Evolutionary conservation across 176 grass and related monocot genomes (phyloP).

Genomic region (Oryza glaberrima): DNA sequence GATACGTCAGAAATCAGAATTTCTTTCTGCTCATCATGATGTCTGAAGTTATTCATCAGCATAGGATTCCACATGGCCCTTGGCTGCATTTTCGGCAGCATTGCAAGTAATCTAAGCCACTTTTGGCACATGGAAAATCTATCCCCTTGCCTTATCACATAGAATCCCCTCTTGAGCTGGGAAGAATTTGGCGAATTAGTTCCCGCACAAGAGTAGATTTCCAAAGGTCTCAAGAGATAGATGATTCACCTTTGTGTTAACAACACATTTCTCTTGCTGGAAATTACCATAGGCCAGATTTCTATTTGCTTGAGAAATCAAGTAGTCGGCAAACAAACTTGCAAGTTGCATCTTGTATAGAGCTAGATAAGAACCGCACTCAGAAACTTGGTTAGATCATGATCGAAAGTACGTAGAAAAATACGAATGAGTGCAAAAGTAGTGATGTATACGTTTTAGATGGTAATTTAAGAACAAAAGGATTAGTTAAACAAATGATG

Average conservation of each 20-base stretch:
- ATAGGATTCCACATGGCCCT: slow-evolving; percentile 52
- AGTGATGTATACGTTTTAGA: neutral
- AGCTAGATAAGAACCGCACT: slow-evolving; percentile 44
- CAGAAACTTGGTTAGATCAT: slow-evolving; percentile 11
- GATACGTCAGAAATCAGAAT: slow-evolving; percentile 27
- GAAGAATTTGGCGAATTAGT: slow-evolving; percentile 56
- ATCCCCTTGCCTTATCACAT: slow-evolving; percentile 55
- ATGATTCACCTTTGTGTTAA: slow-evolving; percentile 45
- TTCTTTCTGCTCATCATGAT: slow-evolving; percentile 39
- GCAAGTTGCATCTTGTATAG: slow-evolving; percentile 45
- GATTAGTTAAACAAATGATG: slow-evolving; percentile 24
- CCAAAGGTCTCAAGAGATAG: slow-evolving; percentile 19
- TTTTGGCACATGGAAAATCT: slow-evolving; percentile 54
- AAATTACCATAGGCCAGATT: slow-evolving; percentile 10
- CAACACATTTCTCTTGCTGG: slow-evolving; percentile 32
- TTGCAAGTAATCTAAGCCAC: slow-evolving; percentile 41
- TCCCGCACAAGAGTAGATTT: slow-evolving; percentile 51
- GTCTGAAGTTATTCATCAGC: slow-evolving; percentile 52
- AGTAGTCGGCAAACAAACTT: slow-evolving; percentile 31
- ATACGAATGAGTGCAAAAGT: slow-evolving; percentile 25
- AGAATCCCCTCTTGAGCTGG: slow-evolving; percentile 48
- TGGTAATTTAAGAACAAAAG: neutral
- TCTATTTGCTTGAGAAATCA: slow-evolving; percentile 39
- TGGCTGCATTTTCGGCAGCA: slow-evolving; percentile 47
- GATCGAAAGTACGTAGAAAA: slow-evolving; percentile 31